A percentile compares a stretch with the other conserved stretches of the same genome.
Evolutionary conservation across 2,329 filamentous ascomycete species (phyloP).

Genomic region (Endoconidiophora polonica): DNA sequence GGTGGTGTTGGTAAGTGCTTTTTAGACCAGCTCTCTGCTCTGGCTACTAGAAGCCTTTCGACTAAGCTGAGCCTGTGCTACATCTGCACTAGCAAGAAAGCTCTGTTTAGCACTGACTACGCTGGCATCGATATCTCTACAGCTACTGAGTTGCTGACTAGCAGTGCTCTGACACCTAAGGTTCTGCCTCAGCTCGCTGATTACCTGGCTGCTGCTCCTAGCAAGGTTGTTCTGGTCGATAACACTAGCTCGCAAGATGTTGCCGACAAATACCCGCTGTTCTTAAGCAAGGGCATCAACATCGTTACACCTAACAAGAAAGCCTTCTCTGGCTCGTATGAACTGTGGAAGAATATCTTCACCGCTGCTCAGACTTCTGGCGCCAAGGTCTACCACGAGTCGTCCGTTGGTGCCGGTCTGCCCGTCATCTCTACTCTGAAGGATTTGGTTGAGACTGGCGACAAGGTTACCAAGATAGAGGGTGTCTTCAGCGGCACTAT

Average conservation of each 20-base stretch:
- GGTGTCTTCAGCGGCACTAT: constrained; percentile 96
- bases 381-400: constrained; percentile 86
- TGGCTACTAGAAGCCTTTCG: constrained; percentile 48
- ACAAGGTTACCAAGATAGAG: constrained; percentile 81
- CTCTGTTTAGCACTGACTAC: constrained; percentile 60
- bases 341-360: constrained; percentile 81
- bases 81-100: constrained; percentile 71
- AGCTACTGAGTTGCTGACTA: constrained; percentile 43
- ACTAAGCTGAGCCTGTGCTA: constrained; percentile 65
- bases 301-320: constrained; percentile 98
- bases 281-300: constrained; percentile 67
- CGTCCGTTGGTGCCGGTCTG: constrained; percentile 80
- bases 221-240: constrained; percentile 73
- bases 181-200: constrained; percentile 53
- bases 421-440: constrained; percentile 87
- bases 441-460: constrained; percentile 86
- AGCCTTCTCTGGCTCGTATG: constrained; percentile 69
- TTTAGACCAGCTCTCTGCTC: constrained; percentile 58
- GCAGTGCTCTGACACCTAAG: constrained; percentile 48
- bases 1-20: constrained; percentile 90
- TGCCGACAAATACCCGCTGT: constrained; percentile 65
- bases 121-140: constrained; percentile 45
- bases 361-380: constrained; percentile 49
- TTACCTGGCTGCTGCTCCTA: constrained; percentile 62
- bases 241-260: constrained; percentile 87